A percentile compares a stretch with the other conserved stretches of the same genome.
Evolutionary conservation across 2,329 filamentous ascomycete species (phyloP).

Genomic region (Parastagonospora nodorum): DNA sequence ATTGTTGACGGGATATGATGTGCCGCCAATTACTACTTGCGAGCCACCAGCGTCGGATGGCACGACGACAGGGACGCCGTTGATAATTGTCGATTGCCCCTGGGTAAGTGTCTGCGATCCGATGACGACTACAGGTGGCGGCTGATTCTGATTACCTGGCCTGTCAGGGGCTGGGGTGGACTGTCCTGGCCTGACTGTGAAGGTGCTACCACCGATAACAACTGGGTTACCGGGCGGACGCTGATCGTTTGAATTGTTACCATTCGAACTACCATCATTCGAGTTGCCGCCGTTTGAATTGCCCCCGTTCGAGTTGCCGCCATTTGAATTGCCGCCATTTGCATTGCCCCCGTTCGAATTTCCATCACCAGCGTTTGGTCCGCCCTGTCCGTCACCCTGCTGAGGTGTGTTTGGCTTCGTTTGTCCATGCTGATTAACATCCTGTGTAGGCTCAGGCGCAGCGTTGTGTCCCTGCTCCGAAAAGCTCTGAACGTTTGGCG

Average conservation of each 20-base stretch:
- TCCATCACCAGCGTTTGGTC: neutral
- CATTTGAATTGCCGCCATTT: neutral
- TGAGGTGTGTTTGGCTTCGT: neutral
- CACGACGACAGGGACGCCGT: constrained; percentile 36
- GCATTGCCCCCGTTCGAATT: constrained; percentile 1
- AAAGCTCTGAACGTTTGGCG: neutral
- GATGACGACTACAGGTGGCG: constrained; percentile 25
- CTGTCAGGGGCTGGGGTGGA: constrained; percentile 11
- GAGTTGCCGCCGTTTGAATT: constrained; percentile 1
- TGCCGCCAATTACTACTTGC: constrained; percentile 35
- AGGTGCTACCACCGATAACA: constrained; percentile 28
- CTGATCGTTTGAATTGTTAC: constrained; percentile 3
- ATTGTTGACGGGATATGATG: constrained; percentile 26
- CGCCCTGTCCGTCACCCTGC: neutral
- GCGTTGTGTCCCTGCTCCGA: neutral
- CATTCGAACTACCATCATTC: neutral
- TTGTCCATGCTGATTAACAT: neutral
- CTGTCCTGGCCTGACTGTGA: constrained; percentile 20
- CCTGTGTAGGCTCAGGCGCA: neutral
- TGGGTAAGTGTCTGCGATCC: constrained; percentile 34
- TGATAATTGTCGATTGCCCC: constrained; percentile 38
- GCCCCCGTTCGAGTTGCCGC: constrained; percentile 2
- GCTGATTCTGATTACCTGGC: constrained; percentile 12
- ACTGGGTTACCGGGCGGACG: constrained; percentile 3
- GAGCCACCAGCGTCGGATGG: constrained; percentile 28